Percentiles rank a stretch among this genome's conserved stretches.
These are phyloP conservation scores for Suzukiozyma palmioleophila DNA, from an alignment of 1,139 yeast species.

Conservation along the genomic window DNA sequence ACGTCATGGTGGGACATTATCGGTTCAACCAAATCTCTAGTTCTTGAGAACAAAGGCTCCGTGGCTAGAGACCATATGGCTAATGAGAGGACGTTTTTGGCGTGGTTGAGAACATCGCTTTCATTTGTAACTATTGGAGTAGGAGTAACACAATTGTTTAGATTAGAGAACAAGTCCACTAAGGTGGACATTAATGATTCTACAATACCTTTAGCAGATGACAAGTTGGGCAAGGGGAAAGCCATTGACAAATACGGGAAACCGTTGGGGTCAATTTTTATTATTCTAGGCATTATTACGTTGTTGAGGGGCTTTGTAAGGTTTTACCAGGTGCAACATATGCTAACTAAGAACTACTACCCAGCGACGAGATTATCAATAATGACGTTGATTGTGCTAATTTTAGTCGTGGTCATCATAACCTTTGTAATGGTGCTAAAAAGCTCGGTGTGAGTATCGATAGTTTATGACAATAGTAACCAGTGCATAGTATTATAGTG, in stretches of 20 bases:
- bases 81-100: constrained; percentile 72
- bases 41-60: constrained; percentile 42
- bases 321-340: constrained; percentile 32
- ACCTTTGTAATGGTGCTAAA: constrained; percentile 22
- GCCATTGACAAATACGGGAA: constrained; percentile 26
- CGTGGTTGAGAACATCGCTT: constrained; percentile 65
- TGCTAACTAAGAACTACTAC: constrained; percentile 22
- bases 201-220: constrained; percentile 9
- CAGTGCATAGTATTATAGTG: too few species aligned
- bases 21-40: constrained; percentile 19
- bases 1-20: not conserved
- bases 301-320: constrained; percentile 29
- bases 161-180: constrained; percentile 23
- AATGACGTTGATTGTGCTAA: constrained; percentile 14
- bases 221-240: constrained; percentile 5
- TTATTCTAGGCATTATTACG: constrained; percentile 32
- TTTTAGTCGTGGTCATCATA: constrained; percentile 19
- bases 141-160: constrained; percentile 39
- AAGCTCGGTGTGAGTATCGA: constrained; percentile 5
- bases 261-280: constrained; percentile 33
- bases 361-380: constrained; percentile 29
- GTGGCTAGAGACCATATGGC: constrained; percentile 59
- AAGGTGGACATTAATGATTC: constrained; percentile 14
- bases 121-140: constrained; percentile 41
- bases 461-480: too few species aligned